Conservation (phyloP, 2,329 filamentous ascomycete genomes). For the Venturia nashicola region DNA sequence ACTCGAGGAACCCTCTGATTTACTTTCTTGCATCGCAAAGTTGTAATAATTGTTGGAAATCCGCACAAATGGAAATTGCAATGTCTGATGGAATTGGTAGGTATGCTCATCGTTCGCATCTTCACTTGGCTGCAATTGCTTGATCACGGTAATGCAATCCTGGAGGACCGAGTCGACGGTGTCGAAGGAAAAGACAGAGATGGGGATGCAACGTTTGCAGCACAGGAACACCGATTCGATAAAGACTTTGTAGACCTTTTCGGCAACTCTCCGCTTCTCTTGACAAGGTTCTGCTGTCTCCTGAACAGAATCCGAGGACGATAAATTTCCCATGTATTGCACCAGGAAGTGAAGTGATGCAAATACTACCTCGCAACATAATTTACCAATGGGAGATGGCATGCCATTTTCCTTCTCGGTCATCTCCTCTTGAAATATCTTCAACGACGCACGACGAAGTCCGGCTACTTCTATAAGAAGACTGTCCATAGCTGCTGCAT, state of each 20-base stretch:
- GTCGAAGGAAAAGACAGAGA: slow-evolving; percentile 18
- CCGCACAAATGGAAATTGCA: slow-evolving; percentile 37
- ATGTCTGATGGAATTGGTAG: background rate
- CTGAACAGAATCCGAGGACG: slow-evolving; percentile 13
- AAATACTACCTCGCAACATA: slow-evolving; percentile 4
- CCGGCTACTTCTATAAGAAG: slow-evolving; percentile 24
- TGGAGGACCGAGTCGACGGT: slow-evolving; percentile 21
- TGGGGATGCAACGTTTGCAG: slow-evolving; percentile 18
- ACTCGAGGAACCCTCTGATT: slow-evolving; percentile 29
- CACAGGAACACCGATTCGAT: slow-evolving; percentile 23
- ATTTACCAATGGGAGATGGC: background rate
- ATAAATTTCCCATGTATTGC: slow-evolving; percentile 2
- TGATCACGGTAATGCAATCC: slow-evolving; percentile 20
- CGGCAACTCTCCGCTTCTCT: slow-evolving; percentile 15
- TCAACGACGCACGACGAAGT: slow-evolving; percentile 14
- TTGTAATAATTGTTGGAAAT: slow-evolving; percentile 62
- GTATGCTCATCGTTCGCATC: background rate
- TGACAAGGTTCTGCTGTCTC: slow-evolving; percentile 15
- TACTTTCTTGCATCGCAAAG: slow-evolving; percentile 42
- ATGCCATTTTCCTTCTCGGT: background rate
- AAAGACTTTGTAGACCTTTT: slow-evolving; percentile 21
- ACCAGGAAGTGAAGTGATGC: background rate
- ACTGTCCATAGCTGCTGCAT: slow-evolving; percentile 21
- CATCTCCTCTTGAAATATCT: background rate
- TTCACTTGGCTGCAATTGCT: slow-evolving; percentile 16